Evolutionary conservation across 331 rosid species (phyloP).

Genomic region (Pyrus hybrid): DNA sequence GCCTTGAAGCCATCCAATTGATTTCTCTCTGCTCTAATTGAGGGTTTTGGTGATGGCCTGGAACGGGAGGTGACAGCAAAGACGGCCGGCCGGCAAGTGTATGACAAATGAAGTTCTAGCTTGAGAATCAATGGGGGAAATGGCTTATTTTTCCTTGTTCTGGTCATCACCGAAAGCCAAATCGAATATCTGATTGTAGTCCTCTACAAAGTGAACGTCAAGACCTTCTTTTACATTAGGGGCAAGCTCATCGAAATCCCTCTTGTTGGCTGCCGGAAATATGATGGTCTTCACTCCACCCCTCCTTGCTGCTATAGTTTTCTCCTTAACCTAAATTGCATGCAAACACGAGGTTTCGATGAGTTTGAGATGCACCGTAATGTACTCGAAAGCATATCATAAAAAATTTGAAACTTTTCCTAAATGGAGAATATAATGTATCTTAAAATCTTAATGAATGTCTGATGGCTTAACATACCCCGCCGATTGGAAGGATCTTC

Average conservation of each 20-base stretch:
- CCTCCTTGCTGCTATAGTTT: slow-evolving; percentile 94
- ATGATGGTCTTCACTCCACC: slow-evolving; percentile 75
- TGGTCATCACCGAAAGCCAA: slow-evolving; percentile 57
- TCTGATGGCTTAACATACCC: slow-evolving; percentile 45
- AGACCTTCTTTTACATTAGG: slow-evolving; percentile 89
- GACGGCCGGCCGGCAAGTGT: not conserved
- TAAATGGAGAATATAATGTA: not conserved
- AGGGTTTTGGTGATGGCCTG: slow-evolving; percentile 13
- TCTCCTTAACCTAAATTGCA: slow-evolving; percentile 88
- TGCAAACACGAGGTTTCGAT: slow-evolving; percentile 4
- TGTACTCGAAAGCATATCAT: not conserved
- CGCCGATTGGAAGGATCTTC: slow-evolving; percentile 97
- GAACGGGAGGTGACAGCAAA: slow-evolving; percentile 7
- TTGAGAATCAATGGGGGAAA: slow-evolving; percentile 8
- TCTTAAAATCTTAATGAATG: not conserved
- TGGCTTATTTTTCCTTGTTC: slow-evolving; percentile 15
- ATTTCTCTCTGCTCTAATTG: not conserved
- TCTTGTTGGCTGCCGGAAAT: slow-evolving; percentile 86
- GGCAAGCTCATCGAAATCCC: slow-evolving; percentile 91
- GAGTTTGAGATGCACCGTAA: slow-evolving; percentile 17
- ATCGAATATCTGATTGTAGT: slow-evolving; percentile 59
- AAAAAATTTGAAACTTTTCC: not conserved
- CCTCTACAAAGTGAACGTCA: slow-evolving; percentile 89
- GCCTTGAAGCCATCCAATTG: not conserved
- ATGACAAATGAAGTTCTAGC: slow-evolving; percentile 10